phyloP scores from a whole-genome alignment of 2,329 filamentous ascomycete genomes.

The Pseudogymnoascus sp. region DNA sequence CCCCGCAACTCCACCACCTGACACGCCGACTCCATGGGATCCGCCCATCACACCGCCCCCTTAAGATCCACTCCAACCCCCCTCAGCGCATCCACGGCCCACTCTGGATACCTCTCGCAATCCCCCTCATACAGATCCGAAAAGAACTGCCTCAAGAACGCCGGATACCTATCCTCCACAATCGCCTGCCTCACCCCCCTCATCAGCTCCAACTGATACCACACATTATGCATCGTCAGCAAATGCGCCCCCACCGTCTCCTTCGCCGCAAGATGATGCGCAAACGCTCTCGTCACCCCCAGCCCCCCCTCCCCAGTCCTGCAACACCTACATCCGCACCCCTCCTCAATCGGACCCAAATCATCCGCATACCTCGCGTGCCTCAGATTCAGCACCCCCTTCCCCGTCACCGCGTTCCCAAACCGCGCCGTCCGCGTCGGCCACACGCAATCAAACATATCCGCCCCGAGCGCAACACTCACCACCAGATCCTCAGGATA shows the following conservation, averaged over 20 bases:
- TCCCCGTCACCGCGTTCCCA: constrained; percentile 80
- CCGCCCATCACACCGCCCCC: constrained; percentile 9
- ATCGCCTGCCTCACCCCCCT: constrained; percentile 64
- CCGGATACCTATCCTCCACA: constrained; percentile 70
- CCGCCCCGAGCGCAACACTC: constrained; percentile 84
- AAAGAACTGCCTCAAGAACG: constrained; percentile 74
- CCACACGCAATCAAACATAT: constrained; percentile 99
- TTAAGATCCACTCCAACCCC: constrained; percentile 73
- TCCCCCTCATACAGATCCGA: constrained; percentile 55
- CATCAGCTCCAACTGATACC: constrained; percentile 86
- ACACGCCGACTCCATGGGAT: not conserved
- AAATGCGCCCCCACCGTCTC: constrained; percentile 84
- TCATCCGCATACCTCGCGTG: constrained; percentile 68
- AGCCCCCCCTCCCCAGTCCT: constrained; percentile 57
- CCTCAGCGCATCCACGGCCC: constrained; percentile 73
- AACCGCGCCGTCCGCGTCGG: constrained; percentile 93
- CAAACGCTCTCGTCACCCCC: constrained; percentile 77
- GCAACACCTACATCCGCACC: constrained; percentile 75
- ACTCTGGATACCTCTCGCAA: constrained; percentile 61
- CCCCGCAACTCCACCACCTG: not conserved
- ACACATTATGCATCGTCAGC: constrained; percentile 91
- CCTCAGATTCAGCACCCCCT: constrained; percentile 77
- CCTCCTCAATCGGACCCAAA: constrained; percentile 74
- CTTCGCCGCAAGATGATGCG: constrained; percentile 86
- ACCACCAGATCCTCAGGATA: constrained; percentile 95